Conservation (phyloP, 2,329 filamentous ascomycete species). For the Metarhizium sp. region DNA sequence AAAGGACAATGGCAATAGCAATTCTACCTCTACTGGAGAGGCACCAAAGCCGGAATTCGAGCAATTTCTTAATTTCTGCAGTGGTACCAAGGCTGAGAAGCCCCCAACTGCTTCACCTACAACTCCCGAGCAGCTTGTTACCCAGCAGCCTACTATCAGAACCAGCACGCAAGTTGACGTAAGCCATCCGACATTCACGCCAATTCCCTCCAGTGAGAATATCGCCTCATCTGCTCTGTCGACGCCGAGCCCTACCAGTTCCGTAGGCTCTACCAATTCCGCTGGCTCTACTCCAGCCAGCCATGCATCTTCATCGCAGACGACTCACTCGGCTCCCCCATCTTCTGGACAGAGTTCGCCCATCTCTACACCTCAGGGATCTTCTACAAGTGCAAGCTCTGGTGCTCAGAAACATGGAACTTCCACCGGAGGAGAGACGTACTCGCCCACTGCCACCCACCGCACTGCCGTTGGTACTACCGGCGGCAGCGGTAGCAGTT, state of each 20-base stretch:
- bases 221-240: neutral
- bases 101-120: conserved; percentile 8
- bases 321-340: neutral
- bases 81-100: conserved; percentile 11
- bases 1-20: conserved; percentile 9
- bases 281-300: neutral
- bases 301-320: neutral
- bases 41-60: conserved; percentile 21
- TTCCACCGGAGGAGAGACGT: neutral
- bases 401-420: neutral
- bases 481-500: neutral
- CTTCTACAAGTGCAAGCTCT: neutral
- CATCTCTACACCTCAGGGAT: neutral
- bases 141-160: conserved; percentile 11
- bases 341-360: neutral
- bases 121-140: conserved; percentile 15
- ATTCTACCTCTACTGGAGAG: conserved; percentile 12
- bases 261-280: neutral
- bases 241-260: neutral
- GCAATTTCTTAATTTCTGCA: conserved; percentile 39
- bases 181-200: conserved; percentile 13
- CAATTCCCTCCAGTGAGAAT: conserved; percentile 4
- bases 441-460: neutral
- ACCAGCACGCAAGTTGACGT: conserved; percentile 17
- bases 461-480: neutral